A percentile compares a stretch with the other conserved stretches of the same genome.
phyloP scores from a whole-genome alignment of 2,329 filamentous ascomycete genomes.

The Coniochaeta sp. region DNA sequence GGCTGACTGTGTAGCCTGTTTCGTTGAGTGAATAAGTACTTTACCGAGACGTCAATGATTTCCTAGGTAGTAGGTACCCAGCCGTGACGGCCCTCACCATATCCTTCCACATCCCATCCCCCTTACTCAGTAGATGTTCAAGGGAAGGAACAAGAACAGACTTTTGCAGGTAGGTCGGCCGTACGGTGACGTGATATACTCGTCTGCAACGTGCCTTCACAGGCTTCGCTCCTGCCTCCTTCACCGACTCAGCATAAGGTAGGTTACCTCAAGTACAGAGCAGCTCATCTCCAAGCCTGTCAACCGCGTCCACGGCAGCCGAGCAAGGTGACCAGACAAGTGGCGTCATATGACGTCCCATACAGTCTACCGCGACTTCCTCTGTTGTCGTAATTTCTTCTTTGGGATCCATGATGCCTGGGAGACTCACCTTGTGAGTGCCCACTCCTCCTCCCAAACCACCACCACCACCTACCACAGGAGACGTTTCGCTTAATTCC shows the following conservation, averaged over 20 bases:
- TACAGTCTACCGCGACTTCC: background rate
- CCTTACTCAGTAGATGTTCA: background rate
- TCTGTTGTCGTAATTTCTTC: background rate
- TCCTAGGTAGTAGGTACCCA: too few species aligned
- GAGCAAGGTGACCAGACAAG: background rate
- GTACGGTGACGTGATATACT: too few species aligned
- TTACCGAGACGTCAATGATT: too few species aligned
- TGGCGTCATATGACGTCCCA: background rate
- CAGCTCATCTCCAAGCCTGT: background rate
- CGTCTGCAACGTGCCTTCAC: background rate
- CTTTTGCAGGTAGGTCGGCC: background rate
- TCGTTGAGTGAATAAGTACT: too few species aligned
- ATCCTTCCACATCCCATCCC: background rate
- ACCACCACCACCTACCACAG: background rate
- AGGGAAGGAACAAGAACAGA: background rate
- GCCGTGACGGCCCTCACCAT: background rate
- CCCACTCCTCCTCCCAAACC: background rate
- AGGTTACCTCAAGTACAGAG: background rate
- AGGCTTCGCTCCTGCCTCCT: background rate
- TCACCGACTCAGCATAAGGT: background rate
- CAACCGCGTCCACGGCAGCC: background rate
- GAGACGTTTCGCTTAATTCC: background rate
- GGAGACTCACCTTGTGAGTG: background rate
- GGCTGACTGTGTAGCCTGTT: too few species aligned
- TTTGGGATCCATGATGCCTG: background rate